Percentiles rank a stretch among this genome's conserved stretches.
Conservation (phyloP, 2,329 filamentous ascomycete species). For the Exophiala calicioides region DNA sequence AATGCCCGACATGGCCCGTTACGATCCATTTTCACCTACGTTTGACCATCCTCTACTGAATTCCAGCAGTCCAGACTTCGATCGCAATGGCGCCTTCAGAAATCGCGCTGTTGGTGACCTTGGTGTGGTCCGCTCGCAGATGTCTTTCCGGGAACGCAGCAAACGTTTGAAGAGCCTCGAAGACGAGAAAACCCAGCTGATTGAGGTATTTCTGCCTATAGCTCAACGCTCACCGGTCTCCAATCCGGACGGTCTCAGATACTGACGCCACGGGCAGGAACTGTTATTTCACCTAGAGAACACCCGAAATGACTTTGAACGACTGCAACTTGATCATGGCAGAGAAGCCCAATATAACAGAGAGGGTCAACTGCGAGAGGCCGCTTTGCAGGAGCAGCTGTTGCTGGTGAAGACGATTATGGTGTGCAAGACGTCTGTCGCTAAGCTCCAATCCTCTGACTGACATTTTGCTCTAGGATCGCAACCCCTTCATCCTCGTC, state of each 20-base stretch:
- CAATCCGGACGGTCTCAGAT: conserved; percentile 5
- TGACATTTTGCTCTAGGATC: conserved; percentile 40
- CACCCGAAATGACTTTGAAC: conserved; percentile 40
- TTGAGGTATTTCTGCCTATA: too few species aligned
- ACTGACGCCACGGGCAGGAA: conserved; percentile 39
- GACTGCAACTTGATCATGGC: conserved; percentile 45
- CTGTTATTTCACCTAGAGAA: conserved; percentile 48
- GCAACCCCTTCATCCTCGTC: conserved; percentile 56
- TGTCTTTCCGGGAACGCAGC: conserved; percentile 41
- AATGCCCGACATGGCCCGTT: conserved; percentile 33
- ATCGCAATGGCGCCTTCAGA: conserved; percentile 24
- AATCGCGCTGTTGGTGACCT: conserved; percentile 27
- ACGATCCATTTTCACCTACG: conserved; percentile 31
- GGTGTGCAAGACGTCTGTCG: conserved; percentile 36
- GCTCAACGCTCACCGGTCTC: neutral
- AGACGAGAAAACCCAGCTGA: conserved; percentile 50
- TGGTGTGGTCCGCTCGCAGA: conserved; percentile 7
- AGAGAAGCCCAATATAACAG: conserved; percentile 51
- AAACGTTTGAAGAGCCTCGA: conserved; percentile 47
- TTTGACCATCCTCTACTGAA: conserved; percentile 31
- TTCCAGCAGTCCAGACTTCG: conserved; percentile 32
- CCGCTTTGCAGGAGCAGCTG: conserved; percentile 50
- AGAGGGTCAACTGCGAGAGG: conserved; percentile 50
- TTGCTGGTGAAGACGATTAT: conserved; percentile 47
- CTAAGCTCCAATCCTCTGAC: conserved; percentile 4